Evolutionary conservation across 306 rosid genomes (phyloP).

Genomic region (Luffa aegyptiaca): DNA sequence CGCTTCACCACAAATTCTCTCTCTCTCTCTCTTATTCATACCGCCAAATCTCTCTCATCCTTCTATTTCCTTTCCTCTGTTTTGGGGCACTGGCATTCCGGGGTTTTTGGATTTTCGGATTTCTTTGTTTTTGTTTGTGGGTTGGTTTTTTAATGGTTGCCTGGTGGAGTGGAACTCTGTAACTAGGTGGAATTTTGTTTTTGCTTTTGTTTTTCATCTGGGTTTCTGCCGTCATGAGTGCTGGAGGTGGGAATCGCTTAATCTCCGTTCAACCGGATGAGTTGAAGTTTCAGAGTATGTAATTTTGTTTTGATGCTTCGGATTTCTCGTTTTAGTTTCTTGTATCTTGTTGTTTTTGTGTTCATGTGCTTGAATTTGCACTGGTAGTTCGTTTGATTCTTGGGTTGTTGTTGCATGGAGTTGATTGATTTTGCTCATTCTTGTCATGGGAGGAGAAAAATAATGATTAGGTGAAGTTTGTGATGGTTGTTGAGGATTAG

Average conservation of each 20-base stretch:
- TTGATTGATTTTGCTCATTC: neutral
- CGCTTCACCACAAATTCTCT: slow-evolving; percentile 34
- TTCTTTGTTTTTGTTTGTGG: neutral
- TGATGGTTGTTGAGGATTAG: neutral
- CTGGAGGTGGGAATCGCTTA: slow-evolving; percentile 25
- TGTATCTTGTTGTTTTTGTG: neutral
- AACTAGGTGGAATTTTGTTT: neutral
- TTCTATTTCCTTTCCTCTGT: neutral
- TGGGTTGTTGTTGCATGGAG: neutral
- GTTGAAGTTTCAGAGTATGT: slow-evolving; percentile 68
- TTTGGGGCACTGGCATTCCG: neutral
- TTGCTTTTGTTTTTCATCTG: slow-evolving; percentile 4
- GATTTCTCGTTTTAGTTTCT: neutral
- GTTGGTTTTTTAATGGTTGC: neutral
- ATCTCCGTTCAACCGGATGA: slow-evolving; percentile 69
- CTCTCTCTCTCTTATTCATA: slow-evolving; percentile 9
- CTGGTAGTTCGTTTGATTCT: neutral
- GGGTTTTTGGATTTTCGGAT: neutral
- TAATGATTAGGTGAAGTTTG: neutral
- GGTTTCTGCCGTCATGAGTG: slow-evolving; percentile 42
- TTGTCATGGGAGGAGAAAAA: neutral
- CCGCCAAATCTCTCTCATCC: neutral
- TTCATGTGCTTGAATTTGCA: neutral
- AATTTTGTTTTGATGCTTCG: neutral
- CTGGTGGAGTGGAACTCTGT: slow-evolving; percentile 6